Evolutionary conservation across 306 rosid species (phyloP).

Genomic region (Argentina anserina): DNA sequence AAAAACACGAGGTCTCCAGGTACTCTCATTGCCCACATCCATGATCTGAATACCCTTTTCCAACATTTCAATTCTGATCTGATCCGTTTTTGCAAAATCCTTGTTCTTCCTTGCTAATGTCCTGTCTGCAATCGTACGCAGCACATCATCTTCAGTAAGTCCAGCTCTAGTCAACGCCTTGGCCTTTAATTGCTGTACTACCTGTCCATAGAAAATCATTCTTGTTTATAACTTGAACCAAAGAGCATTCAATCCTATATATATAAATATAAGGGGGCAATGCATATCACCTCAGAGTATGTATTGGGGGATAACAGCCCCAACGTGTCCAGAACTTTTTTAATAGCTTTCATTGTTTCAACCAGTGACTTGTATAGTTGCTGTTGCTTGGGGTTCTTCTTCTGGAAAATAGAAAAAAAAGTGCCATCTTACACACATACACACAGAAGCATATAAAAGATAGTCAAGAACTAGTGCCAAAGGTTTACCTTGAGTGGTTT

Average conservation of each 20-base stretch:
- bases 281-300: constrained; percentile 57
- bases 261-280: not conserved
- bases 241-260: constrained; percentile 5
- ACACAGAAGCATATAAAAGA: not conserved
- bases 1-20: constrained; percentile 77
- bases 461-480: constrained; percentile 1
- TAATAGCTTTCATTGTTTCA: constrained; percentile 58
- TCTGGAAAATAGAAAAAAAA: constrained; percentile 41
- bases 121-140: constrained; percentile 60
- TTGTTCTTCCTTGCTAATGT: constrained; percentile 71
- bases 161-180: constrained; percentile 79
- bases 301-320: constrained; percentile 58
- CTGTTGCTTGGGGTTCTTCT: constrained; percentile 57
- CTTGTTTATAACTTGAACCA: constrained; percentile 1
- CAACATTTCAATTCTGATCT: constrained; percentile 64
- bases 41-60: constrained; percentile 78
- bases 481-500: constrained; percentile 61
- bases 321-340: constrained; percentile 44
- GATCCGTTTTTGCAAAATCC: constrained; percentile 67
- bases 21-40: constrained; percentile 77
- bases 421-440: constrained; percentile 1
- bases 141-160: constrained; percentile 62
- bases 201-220: constrained; percentile 35
- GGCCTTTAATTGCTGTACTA: constrained; percentile 72
- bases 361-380: constrained; percentile 56